A percentile compares a stretch with the other conserved stretches of the same genome.
Conservation (phyloP, 768 basidiomycete genomes). For the Cubamyces sp. region DNA sequence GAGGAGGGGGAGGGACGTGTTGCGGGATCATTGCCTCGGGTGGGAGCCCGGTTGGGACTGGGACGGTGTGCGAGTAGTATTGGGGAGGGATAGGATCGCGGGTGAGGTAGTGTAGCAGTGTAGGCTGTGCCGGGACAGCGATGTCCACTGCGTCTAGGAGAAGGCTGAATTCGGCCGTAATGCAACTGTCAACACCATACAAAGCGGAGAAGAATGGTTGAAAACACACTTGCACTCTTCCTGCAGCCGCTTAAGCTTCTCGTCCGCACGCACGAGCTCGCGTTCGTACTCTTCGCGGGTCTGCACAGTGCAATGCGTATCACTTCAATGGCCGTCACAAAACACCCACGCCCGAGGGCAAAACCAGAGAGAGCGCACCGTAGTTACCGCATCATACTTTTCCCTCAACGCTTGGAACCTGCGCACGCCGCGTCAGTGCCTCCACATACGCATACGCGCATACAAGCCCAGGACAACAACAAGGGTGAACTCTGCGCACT, state of each 20-base stretch:
- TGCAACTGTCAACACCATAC: background rate
- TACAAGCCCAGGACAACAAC: too few relatives aligned
- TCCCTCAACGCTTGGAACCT: conserved; percentile 29
- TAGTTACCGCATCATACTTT: conserved; percentile 28
- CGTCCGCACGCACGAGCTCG: conserved; percentile 31
- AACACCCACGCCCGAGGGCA: too few relatives aligned
- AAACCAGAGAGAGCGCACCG: conserved; percentile 1
- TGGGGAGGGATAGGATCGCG: conserved; percentile 34
- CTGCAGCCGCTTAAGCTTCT: conserved; percentile 32
- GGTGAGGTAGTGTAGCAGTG: conserved; percentile 33
- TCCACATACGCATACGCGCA: background rate
- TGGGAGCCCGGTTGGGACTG: conserved; percentile 15
- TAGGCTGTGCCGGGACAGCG: conserved; percentile 33
- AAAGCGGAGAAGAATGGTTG: background rate
- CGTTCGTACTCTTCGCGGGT: conserved; percentile 30
- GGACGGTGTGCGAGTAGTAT: conserved; percentile 32
- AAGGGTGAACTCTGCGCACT: conserved; percentile 14
- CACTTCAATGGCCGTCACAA: background rate
- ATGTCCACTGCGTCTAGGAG: conserved; percentile 38
- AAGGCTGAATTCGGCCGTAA: conserved; percentile 19
- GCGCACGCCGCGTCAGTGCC: background rate
- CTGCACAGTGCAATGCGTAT: conserved; percentile 11
- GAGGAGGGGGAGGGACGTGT: background rate
- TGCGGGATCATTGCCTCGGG: conserved; percentile 15
- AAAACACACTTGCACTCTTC: conserved; percentile 37